Base-by-base conservation (phyloP, 805 yeast species). In the Candida cerambycidarum region DNA sequence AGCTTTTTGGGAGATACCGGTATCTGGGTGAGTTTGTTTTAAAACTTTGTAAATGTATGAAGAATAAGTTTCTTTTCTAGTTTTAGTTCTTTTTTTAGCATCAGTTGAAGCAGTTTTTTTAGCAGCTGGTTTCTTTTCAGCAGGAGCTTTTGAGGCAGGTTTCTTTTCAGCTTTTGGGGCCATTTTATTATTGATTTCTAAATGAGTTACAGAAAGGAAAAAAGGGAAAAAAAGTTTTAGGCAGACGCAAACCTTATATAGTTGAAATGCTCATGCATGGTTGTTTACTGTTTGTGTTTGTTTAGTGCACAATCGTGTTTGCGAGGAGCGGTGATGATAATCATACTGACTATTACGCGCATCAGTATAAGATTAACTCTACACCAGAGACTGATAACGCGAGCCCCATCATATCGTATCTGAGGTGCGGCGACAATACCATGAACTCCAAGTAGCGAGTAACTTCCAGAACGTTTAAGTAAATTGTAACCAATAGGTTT, bases 1-100 rank as follows among this genome's bases (percentile, higher is more conserved):
- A 54, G 98, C 96, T 71, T 89, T 87, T 77, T 89, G 96, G 61
- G 98, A 90, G 70, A 92, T 92, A 88, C 97, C 98, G 52, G 98
- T 92, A 73, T 92, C 97, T 73, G 97, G 98, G 76, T 92, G 98
- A 52, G 97, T 90, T 81, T 92, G 97, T 77, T 90, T 90, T 70
- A 92, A 85, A 57, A 90, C 97, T 77, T 92, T 92, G 93, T 90
- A 92, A 70, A 92, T 92, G 78, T 92, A 92, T 52, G 97, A 89
- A 54, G 96, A 89, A 80, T 89, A 92, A 54, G 97, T 89, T 78
- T 92, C 97, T 85, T 89, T 89, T 83, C 97, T 89, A 61, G 90
- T 75, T 85, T 89, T 90, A 58, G 88, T 67, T 80, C 95, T 89
- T 85, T 86, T 90, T 82, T 89, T 89, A 68, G 83, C 71, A 62